Evolutionary conservation across 2,329 filamentous ascomycete species (phyloP).

Genomic region (Diplodia intermedia): DNA sequence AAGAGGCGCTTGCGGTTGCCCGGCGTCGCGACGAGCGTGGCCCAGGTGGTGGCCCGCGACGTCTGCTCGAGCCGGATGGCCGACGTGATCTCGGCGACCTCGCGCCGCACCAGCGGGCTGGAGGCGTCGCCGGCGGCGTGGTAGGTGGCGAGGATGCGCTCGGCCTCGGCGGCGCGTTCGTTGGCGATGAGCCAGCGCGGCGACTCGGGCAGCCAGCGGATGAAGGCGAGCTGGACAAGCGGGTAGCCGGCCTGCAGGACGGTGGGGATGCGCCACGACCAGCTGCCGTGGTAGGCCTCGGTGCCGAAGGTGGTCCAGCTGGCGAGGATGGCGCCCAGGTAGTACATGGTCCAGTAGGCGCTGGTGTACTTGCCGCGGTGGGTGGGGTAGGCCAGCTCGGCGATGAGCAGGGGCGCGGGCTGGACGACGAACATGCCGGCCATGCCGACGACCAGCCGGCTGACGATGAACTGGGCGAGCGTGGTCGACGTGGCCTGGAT

Average conservation of each 20-base stretch:
- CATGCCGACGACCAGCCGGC: slow-evolving; percentile 35
- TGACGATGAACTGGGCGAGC: slow-evolving; percentile 34
- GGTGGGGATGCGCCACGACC: slow-evolving; percentile 61
- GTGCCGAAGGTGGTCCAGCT: slow-evolving; percentile 58
- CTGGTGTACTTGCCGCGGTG: slow-evolving; percentile 42
- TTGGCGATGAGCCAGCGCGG: slow-evolving; percentile 66
- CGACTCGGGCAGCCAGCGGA: slow-evolving; percentile 61
- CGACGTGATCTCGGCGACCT: slow-evolving; percentile 20
- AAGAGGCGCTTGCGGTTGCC: slow-evolving; percentile 63
- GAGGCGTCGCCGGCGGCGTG: slow-evolving; percentile 55
- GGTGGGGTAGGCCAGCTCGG: slow-evolving; percentile 43
- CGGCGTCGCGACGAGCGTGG: slow-evolving; percentile 24
- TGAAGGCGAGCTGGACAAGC: slow-evolving; percentile 51
- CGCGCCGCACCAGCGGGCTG: slow-evolving; percentile 19
- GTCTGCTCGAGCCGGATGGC: slow-evolving; percentile 19
- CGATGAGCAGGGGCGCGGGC: slow-evolving; percentile 41
- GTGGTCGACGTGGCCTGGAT: slow-evolving; percentile 33
- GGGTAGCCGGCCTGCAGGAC: slow-evolving; percentile 60
- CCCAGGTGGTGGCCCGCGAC: slow-evolving; percentile 5
- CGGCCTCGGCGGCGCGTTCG: slow-evolving; percentile 61
- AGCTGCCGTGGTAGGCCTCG: slow-evolving; percentile 49
- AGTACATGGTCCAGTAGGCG: slow-evolving; percentile 36
- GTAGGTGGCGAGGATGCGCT: slow-evolving; percentile 61
- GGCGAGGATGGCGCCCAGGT: slow-evolving; percentile 52
- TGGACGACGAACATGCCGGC: slow-evolving; percentile 38